These are phyloP conservation scores for Fraxinus americana DNA, from an alignment of 257 asterid genomes.

Conservation along the genomic window DNA sequence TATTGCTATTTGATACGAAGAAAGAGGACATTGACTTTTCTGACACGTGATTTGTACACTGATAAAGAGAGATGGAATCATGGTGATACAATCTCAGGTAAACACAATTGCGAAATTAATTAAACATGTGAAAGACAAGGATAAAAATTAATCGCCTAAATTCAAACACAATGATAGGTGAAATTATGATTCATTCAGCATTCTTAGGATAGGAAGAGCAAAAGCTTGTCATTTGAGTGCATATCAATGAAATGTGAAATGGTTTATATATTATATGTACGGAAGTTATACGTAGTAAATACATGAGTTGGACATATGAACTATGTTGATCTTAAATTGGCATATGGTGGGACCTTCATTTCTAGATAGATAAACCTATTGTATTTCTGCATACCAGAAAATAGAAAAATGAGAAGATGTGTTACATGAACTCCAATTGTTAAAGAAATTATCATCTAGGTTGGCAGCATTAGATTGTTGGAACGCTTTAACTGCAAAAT, in stretches of 20 bases:
- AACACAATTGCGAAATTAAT: not conserved
- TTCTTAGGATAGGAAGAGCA: slow-evolving; percentile 2
- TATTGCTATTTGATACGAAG: not conserved
- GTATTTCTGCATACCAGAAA: not conserved
- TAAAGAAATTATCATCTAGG: slow-evolving; percentile 11
- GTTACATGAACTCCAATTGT: slow-evolving; percentile 1
- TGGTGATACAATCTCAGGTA: not conserved
- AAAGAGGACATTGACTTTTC: not conserved
- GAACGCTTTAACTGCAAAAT: slow-evolving; percentile 18
- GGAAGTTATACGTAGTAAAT: not conserved
- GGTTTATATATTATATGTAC: not conserved
- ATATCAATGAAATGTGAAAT: slow-evolving; percentile 14
- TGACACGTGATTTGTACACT: not conserved
- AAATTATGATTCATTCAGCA: not conserved
- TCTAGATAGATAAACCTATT: slow-evolving; percentile 12
- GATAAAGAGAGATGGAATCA: not conserved
- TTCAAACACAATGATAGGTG: not conserved
- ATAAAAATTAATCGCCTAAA: not conserved
- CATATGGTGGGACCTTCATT: slow-evolving; percentile 8
- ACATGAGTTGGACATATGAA: slow-evolving; percentile 3
- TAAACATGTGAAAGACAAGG: slow-evolving; percentile 3
- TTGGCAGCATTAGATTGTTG: slow-evolving; percentile 19
- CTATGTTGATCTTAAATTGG: not conserved
- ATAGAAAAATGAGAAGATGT: not conserved
- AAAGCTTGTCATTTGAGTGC: not conserved